Percentiles rank a stretch among this genome's conserved stretches.
These are phyloP conservation scores for Rutstroemia sp. DNA, from an alignment of 2,329 filamentous ascomycete genomes.

Conservation along the genomic window DNA sequence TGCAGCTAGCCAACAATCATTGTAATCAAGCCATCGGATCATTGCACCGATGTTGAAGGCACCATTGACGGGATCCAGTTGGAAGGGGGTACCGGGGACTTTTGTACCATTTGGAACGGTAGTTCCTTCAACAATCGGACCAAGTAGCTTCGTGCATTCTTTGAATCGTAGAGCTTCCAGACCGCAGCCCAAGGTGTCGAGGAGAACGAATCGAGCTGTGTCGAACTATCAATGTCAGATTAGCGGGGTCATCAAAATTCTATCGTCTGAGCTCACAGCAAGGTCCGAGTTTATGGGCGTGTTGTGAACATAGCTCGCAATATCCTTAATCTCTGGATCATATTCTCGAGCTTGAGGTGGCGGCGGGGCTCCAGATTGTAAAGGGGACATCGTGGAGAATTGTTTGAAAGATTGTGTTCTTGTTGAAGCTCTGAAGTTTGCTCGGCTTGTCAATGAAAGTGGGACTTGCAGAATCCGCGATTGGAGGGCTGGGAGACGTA, in stretches of 20 bases:
- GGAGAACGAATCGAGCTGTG: constrained; percentile 91
- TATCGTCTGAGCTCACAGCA: constrained; percentile 56
- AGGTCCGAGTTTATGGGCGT: constrained; percentile 86
- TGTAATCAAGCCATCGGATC: constrained; percentile 99
- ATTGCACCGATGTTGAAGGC: constrained; percentile 99
- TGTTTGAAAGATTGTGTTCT: constrained; percentile 19
- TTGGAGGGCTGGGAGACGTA: constrained; percentile 24
- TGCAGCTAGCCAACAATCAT: constrained; percentile 98
- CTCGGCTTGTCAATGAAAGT: constrained; percentile 20
- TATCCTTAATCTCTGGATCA: constrained; percentile 90
- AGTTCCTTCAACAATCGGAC: constrained; percentile 85
- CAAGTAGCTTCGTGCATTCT: constrained; percentile 91
- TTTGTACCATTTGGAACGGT: constrained; percentile 85
- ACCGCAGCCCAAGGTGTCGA: constrained; percentile 94
- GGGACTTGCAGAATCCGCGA: constrained; percentile 23
- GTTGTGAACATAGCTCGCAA: constrained; percentile 90
- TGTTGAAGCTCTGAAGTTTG: constrained; percentile 16
- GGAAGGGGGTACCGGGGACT: constrained; percentile 86
- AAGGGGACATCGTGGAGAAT: constrained; percentile 32
- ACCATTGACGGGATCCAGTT: constrained; percentile 89
- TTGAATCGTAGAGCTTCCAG: constrained; percentile 93
- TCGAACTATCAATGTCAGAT: constrained; percentile 57
- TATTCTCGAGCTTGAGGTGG: constrained; percentile 54
- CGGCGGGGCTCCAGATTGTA: constrained; percentile 38
- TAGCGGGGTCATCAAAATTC: constrained; percentile 12